Conservation (phyloP, 1,284 basidiomycete species). For the Papiliotrema terrestris region DNA sequence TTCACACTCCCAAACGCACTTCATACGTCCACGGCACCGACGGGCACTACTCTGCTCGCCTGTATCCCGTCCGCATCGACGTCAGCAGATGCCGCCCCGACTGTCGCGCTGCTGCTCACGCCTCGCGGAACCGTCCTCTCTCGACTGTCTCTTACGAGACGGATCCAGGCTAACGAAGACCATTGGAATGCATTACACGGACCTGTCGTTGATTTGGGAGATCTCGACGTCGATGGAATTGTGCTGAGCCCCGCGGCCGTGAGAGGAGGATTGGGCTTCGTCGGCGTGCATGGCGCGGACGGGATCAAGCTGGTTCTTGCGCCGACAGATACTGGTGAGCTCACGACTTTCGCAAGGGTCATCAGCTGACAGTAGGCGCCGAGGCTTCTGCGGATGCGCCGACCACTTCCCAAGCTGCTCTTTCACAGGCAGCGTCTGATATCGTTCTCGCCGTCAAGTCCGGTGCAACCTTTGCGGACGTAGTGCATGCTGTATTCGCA, state of each 20-base stretch:
- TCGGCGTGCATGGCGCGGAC: not conserved
- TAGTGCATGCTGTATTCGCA: no score
- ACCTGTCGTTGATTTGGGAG: not conserved
- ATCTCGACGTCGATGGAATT: not conserved
- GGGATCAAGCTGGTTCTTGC: not conserved
- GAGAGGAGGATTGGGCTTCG: not conserved
- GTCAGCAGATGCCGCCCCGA: not conserved
- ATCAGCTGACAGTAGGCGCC: no score
- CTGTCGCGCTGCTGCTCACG: constrained; percentile 3
- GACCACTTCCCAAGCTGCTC: no score
- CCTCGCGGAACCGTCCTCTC: not conserved
- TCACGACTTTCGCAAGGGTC: no score
- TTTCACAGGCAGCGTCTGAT: no score
- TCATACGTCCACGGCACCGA: not conserved
- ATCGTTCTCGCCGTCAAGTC: no score
- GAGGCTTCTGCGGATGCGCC: no score
- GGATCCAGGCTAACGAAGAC: not conserved
- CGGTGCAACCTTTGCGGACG: no score
- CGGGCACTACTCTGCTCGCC: not conserved
- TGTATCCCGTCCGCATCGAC: not conserved
- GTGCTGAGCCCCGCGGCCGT: not conserved
- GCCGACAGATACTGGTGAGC: not conserved
- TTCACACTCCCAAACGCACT: not conserved
- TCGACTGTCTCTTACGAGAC: not conserved
- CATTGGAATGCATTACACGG: not conserved